Evolutionary conservation across 2,329 filamentous ascomycete genomes (phyloP), one percentile per base, ranked within the genome.

Genomic region (Epichloe hybrida): DNA sequence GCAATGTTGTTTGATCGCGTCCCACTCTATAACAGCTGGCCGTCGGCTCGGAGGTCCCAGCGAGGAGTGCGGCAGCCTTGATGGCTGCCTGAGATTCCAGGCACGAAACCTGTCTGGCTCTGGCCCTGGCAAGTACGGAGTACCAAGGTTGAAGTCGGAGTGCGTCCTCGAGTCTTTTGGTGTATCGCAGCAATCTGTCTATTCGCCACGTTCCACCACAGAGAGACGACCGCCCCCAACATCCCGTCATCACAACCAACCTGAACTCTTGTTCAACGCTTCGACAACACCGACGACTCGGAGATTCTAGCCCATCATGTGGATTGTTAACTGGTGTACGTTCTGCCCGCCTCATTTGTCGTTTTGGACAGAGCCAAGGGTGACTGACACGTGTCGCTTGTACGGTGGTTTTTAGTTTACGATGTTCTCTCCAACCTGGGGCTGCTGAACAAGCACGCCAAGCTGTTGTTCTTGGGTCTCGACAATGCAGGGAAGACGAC

Each of bases 401-500:
- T 11, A 8, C 27, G 35, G 8, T 23, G 8, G 7, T 3, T 6
- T 5, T 3, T 63, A 67, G 88, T 95, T 72, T 95, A 88, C 79
- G 88, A 95, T 74, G 75, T 94, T 62, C 81, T 95, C 63, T 86
- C 89, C 63, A 87, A 82, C 58, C 79, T 95, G 56, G 89, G 89
- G 62, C 78, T 95, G 64, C 76, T 91, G 59, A 95, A 95, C 81
- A 95, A 95, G 79, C 88, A 95, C 70, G 89, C 88, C 64, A 95
- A 95, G 80, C 80, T 95, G 53, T 80, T 95, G 53, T 95, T 95
- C 74, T 81, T 95, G 57, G 89, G 89, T 61, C 83, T 95, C 55
- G 89, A 95, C 69, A 95, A 95, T 73, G 89, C 89, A 48, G 89
- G 89, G 71, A 95, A 95, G 78, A 95, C 89, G 50, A 95, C 89